phyloP scores from a whole-genome alignment of 2,329 filamentous ascomycete species.

The Zymoseptoria brevis region DNA sequence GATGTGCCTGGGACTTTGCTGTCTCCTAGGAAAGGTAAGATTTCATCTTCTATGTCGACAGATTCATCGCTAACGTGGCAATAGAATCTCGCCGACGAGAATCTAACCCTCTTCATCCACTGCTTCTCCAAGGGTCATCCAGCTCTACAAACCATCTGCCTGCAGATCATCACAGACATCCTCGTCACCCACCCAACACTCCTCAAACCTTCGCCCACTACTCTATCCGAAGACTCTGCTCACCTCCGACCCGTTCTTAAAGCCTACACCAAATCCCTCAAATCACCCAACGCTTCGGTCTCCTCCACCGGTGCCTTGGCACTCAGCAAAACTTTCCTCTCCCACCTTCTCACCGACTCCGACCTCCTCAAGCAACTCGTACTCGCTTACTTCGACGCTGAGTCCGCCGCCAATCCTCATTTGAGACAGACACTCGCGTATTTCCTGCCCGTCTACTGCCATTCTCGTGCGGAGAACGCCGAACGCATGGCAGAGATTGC shows the following conservation, averaged over 20 bases:
- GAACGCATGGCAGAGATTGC: constrained; percentile 69
- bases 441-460: constrained; percentile 91
- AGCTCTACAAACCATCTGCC: constrained; percentile 75
- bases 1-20: constrained; percentile 81
- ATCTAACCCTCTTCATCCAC: constrained; percentile 86
- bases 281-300: constrained; percentile 62
- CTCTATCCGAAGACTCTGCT: constrained; percentile 9
- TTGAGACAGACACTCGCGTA: constrained; percentile 84
- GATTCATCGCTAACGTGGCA: constrained; percentile 9
- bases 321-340: constrained; percentile 77
- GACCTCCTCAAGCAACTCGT: constrained; percentile 75
- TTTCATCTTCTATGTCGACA: not conserved
- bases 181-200: constrained; percentile 80
- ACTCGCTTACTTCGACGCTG: constrained; percentile 78
- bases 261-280: constrained; percentile 75
- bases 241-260: constrained; percentile 63
- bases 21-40: constrained; percentile 70
- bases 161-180: constrained; percentile 90
- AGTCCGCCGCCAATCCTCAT: constrained; percentile 68
- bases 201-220: constrained; percentile 49
- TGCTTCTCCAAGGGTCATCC: constrained; percentile 93
- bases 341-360: constrained; percentile 64
- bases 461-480: constrained; percentile 74
- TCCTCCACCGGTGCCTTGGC: constrained; percentile 75
- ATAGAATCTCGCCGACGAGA: constrained; percentile 78